Conservation (phyloP, 257 asterid species). For the Jasminum sambac region DNA sequence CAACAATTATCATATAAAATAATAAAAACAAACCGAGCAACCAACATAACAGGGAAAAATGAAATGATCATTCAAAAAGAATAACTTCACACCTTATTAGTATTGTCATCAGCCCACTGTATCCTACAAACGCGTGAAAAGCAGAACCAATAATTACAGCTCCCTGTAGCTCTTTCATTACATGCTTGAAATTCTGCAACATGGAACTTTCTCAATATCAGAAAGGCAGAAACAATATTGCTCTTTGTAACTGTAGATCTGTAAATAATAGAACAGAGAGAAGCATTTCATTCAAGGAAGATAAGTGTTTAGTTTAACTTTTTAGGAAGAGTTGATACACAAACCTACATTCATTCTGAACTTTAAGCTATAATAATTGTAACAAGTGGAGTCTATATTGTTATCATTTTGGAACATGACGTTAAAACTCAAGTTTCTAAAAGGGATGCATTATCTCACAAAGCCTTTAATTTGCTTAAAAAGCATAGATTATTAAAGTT, state of each 20-base stretch:
- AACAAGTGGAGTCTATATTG: slow-evolving; percentile 16
- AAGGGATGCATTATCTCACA: background rate
- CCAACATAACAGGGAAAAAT: background rate
- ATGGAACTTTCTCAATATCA: slow-evolving; percentile 18
- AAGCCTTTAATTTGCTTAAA: background rate
- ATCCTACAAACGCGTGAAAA: slow-evolving; percentile 89
- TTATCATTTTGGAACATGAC: background rate
- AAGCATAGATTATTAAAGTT: background rate
- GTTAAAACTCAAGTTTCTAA: background rate
- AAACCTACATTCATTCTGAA: background rate
- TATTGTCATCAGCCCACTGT: slow-evolving; percentile 86
- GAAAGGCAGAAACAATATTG: background rate
- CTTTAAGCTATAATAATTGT: background rate
- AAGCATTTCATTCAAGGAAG: slow-evolving; percentile 11
- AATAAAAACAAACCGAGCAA: background rate
- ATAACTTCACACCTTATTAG: slow-evolving; percentile 55
- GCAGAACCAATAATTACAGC: slow-evolving; percentile 93
- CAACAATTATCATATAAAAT: background rate
- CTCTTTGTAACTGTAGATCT: background rate
- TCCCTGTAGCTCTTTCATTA: slow-evolving; percentile 96
- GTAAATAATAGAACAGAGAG: slow-evolving; percentile 6
- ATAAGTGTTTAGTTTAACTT: background rate
- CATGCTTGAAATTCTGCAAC: slow-evolving; percentile 89
- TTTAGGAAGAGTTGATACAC: background rate
- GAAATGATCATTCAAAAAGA: background rate